Evolutionary conservation across 148 eudicot species (phyloP).

Genomic region (Fallopia convolvulus): DNA sequence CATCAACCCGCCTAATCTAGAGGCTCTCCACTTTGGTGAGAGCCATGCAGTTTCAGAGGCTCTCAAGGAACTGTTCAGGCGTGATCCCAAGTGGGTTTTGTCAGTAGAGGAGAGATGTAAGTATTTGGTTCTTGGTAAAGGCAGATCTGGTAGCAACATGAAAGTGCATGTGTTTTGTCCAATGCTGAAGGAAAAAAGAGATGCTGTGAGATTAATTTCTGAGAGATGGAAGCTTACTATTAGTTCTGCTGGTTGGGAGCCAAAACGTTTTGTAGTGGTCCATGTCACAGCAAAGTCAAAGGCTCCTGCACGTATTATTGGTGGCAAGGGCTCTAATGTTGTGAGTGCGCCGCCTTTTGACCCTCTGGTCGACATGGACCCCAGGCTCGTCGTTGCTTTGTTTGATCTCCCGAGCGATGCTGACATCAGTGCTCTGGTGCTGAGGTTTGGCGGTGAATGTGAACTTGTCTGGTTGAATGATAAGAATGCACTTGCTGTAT

Average conservation of each 20-base stretch:
- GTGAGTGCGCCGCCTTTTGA: constrained; percentile 49
- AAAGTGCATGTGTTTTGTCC: constrained; percentile 87
- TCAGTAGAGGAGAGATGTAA: constrained; percentile 88
- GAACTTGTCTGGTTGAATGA: constrained; percentile 97
- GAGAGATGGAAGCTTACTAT: constrained; percentile 90
- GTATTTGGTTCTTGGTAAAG: constrained; percentile 68
- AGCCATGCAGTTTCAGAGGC: constrained; percentile 53
- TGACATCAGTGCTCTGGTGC: constrained; percentile 74
- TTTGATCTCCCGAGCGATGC: constrained; percentile 85
- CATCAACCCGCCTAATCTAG: constrained; percentile 50
- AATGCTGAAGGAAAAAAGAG: constrained; percentile 81
- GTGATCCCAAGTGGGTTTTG: constrained; percentile 88
- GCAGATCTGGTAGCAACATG: constrained; percentile 36
- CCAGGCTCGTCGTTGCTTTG: constrained; percentile 75
- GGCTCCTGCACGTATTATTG: constrained; percentile 67
- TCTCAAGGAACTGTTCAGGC: constrained; percentile 50
- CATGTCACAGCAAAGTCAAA: constrained; percentile 74
- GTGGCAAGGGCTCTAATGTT: constrained; percentile 42
- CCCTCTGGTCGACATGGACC: constrained; percentile 81
- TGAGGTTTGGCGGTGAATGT: constrained; percentile 97
- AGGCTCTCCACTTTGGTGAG: constrained; percentile 71
- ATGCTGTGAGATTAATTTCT: constrained; percentile 77
- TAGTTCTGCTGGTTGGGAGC: constrained; percentile 92
- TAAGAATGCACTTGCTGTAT: constrained; percentile 85
- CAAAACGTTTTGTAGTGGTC: constrained; percentile 67